Conservation (phyloP, 805 yeast species). For the Monosporozyma unispora region DNA sequence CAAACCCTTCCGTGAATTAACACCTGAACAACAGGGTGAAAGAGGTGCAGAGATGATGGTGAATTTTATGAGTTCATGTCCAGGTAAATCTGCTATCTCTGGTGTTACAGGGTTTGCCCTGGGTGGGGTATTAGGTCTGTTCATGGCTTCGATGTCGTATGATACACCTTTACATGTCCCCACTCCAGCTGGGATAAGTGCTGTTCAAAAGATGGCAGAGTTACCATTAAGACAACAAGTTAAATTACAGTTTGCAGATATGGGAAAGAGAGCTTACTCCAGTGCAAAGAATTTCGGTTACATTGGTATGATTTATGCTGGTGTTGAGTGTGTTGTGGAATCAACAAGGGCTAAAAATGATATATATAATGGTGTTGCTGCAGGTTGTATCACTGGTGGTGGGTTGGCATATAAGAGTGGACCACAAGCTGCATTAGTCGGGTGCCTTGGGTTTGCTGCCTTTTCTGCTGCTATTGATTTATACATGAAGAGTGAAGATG, state of each 20-base stretch:
- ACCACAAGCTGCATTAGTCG: constrained; percentile 82
- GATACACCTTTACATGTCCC: constrained; percentile 34
- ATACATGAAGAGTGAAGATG: constrained; percentile 76
- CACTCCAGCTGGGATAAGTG: constrained; percentile 12
- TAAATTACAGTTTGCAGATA: constrained; percentile 81
- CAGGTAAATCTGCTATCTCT: constrained; percentile 84
- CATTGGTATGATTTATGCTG: constrained; percentile 84
- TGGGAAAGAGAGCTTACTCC: constrained; percentile 81
- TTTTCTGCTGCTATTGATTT: constrained; percentile 82
- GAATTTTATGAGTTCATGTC: constrained; percentile 83
- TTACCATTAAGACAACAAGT: constrained; percentile 89
- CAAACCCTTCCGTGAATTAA: constrained; percentile 59
- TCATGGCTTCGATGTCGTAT: constrained; percentile 65
- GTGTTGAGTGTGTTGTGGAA: constrained; percentile 86
- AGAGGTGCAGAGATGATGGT: constrained; percentile 80
- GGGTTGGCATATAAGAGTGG: constrained; percentile 89
- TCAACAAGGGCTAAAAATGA: constrained; percentile 84
- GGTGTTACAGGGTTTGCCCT: constrained; percentile 91
- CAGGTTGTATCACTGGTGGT: constrained; percentile 96
- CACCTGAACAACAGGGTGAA: constrained; percentile 88
- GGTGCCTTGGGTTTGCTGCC: constrained; percentile 97
- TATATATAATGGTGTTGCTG: constrained; percentile 80
- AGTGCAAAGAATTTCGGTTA: constrained; percentile 92
- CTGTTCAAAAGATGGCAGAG: constrained; percentile 55
- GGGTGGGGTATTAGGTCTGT: constrained; percentile 92